Base-by-base conservation (phyloP, 768 basidiomycete species). In the Hericium erinaceus region DNA sequence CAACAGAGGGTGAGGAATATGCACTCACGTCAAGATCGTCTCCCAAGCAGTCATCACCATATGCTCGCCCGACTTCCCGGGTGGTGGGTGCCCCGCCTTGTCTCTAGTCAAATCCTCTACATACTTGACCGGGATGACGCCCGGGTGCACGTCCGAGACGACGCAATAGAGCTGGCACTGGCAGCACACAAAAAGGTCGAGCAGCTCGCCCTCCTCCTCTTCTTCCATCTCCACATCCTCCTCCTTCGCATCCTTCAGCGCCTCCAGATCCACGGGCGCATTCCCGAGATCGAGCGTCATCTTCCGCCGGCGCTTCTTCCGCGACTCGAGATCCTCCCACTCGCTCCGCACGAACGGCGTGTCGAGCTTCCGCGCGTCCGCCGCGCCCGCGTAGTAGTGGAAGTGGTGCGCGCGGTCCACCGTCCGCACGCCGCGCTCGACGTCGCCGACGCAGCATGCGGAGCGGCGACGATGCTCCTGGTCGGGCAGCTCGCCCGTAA, bases 141-240 rank as follows among this genome's bases (percentile, higher is more conserved):
- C 90, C 39, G 89, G 81, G 50, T 92, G 83, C 54, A 85, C 73
- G 15, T 79, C 76, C 22, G 86, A 89, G 1, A 80, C 84, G 40
- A 89, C 75, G 62, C 85, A 82, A 65, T 85, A 88, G 61, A 86
- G 70, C 22, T 83, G 84, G 68, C 91, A 93, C 65, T 91, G 90
- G 65, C 91, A 92, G 68, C 91, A 93, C 48, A 91, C 74, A 65
- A 87, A 92, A 28, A 92, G 75, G 68, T 92, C 89, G 44, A 92
- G 72, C 28, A 87, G 68, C 58, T 77, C 80, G 22, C 80, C 83
- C 33, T 71, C 67, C 62, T 78, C 76, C 39, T 73, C 73, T 24
- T 77, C 78, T 28, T 58, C 59, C 15, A 74, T 70, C n/a, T 71
- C 70, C 26, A 67, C 59, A 26, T 58, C 57, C n/a, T 59, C 61